These are phyloP conservation scores for Alternaria consortialis DNA, from an alignment of 2,329 filamentous ascomycete species.

Conservation along the genomic window DNA sequence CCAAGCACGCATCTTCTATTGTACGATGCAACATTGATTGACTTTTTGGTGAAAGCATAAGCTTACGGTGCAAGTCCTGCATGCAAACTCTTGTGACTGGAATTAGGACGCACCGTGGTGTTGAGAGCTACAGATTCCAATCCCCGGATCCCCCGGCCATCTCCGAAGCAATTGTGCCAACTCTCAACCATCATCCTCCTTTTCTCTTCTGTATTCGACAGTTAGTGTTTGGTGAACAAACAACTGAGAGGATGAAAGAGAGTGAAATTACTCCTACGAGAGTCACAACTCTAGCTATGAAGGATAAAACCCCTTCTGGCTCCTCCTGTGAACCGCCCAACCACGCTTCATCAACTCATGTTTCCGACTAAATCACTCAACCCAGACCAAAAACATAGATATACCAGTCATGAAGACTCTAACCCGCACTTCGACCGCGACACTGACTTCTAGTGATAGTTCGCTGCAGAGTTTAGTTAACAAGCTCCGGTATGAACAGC, in stretches of 20 bases:
- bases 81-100: not conserved
- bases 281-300: not conserved
- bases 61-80: not conserved
- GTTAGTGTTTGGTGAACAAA: not conserved
- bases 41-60: not conserved
- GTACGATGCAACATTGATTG: not conserved
- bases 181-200: not conserved
- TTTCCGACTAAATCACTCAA: not conserved
- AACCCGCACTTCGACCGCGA: not conserved
- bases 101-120: not conserved
- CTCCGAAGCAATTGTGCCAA: not conserved
- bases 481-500: not conserved
- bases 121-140: not conserved
- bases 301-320: not conserved
- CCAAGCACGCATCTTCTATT: not conserved
- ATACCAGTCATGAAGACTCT: not conserved
- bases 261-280: not conserved
- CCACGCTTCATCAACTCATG: not conserved
- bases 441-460: not conserved
- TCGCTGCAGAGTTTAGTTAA: not conserved
- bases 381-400: not conserved
- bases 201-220: not conserved
- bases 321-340: not conserved
- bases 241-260: not conserved
- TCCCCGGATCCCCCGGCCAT: not conserved